phyloP scores from a whole-genome alignment of 441 rosid genomes.

The Pelargonium australe region DNA sequence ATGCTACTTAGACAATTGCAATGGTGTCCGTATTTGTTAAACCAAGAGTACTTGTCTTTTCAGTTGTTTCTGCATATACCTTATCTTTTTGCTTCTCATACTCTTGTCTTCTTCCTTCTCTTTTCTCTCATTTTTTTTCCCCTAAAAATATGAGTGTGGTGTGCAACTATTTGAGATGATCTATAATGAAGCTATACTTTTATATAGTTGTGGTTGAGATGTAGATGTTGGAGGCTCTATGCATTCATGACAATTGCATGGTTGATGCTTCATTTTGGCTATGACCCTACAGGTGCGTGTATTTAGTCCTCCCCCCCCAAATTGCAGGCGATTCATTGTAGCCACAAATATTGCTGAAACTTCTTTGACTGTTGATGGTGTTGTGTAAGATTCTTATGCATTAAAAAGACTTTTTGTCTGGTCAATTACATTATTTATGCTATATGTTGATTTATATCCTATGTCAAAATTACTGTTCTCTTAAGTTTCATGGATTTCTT shows the following conservation, averaged over 20 bases:
- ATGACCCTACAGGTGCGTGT: conserved; percentile 72
- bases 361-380: conserved; percentile 96
- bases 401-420: conserved; percentile 8
- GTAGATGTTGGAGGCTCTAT: conserved; percentile 8
- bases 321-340: conserved; percentile 90
- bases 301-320: conserved; percentile 87
- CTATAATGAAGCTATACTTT: conserved; percentile 11
- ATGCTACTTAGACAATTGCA: too few species aligned
- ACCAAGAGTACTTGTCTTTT: background rate
- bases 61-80: background rate
- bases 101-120: background rate
- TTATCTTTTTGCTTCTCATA: background rate
- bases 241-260: conserved; percentile 6
- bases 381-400: conserved; percentile 64
- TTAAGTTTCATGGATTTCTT: background rate
- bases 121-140: background rate
- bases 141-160: conserved; percentile 1
- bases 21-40: too few species aligned
- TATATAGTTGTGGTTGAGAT: conserved; percentile 10
- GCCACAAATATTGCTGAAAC: conserved; percentile 97
- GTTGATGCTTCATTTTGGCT: conserved; percentile 22
- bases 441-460: background rate
- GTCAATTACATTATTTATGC: conserved; percentile 3
- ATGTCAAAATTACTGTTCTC: conserved; percentile 2
- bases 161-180: background rate